phyloP scores from a whole-genome alignment of 2,329 filamentous ascomycete species.

The Fusarium floridanum region DNA sequence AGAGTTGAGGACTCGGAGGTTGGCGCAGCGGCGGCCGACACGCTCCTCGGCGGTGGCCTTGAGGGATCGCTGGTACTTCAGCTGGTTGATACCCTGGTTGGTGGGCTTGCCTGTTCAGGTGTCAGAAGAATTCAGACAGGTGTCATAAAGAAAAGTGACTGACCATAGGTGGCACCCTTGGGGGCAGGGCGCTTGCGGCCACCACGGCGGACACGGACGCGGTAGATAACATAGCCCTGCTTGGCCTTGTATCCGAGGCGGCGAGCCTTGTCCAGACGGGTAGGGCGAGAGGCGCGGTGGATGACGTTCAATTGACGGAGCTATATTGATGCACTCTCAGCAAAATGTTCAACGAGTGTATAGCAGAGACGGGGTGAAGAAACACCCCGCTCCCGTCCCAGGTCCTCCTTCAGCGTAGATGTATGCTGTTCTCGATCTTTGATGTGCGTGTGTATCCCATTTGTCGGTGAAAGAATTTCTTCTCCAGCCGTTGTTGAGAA shows the following conservation, averaged over 20 bases:
- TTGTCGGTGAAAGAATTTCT: constrained; percentile 32
- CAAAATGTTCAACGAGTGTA: constrained; percentile 99
- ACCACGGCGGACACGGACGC: constrained; percentile 97
- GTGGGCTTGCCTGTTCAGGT: constrained; percentile 89
- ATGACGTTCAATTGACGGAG: constrained; percentile 99
- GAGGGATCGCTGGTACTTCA: constrained; percentile 99
- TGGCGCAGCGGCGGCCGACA: constrained; percentile 98
- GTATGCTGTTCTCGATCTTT: constrained; percentile 5
- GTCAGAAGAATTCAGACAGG: constrained; percentile 44
- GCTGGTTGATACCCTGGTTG: constrained; percentile 99
- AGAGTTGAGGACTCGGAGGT: constrained; percentile 99
- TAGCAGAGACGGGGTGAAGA: constrained; percentile 68
- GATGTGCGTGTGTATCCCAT: constrained; percentile 1
- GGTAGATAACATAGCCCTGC: constrained; percentile 99
- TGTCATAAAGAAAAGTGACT: constrained; percentile 55
- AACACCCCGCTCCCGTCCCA: constrained; percentile 23
- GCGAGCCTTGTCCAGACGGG: constrained; percentile 99
- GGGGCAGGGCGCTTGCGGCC: constrained; percentile 96
- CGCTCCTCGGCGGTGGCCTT: constrained; percentile 98
- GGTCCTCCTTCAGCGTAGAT: constrained; percentile 13
- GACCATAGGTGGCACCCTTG: constrained; percentile 99
- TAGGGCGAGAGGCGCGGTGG: constrained; percentile 98
- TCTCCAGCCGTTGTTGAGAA: constrained; percentile 17
- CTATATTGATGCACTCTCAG: constrained; percentile 99
- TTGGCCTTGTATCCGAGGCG: constrained; percentile 99